A percentile compares a stretch with the other conserved stretches of the same genome.
Conservation (phyloP, 768 basidiomycete genomes). For the Phaffia australis region DNA sequence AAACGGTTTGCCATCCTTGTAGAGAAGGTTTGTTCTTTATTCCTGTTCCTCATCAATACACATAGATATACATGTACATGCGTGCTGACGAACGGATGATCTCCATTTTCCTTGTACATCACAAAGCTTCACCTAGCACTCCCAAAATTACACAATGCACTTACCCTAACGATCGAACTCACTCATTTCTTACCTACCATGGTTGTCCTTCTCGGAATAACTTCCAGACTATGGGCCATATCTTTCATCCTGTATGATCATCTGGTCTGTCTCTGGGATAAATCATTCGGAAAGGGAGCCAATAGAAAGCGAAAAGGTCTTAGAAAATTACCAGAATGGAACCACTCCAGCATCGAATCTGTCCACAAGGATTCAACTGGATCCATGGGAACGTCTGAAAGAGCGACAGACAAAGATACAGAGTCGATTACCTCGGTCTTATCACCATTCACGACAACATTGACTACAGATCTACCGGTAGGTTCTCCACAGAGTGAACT, state of each 20-base stretch:
- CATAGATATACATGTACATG: not conserved
- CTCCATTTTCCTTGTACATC: not conserved
- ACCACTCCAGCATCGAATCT: too few relatives aligned
- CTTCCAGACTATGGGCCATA: conserved; percentile 15
- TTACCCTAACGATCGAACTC: conserved; percentile 17
- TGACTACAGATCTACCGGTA: too few relatives aligned
- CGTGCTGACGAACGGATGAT: not conserved
- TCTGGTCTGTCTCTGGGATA: conserved; percentile 4
- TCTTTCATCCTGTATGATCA: conserved; percentile 13
- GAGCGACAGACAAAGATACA: too few relatives aligned
- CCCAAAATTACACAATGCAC: conserved; percentile 8
- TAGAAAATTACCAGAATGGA: too few relatives aligned
- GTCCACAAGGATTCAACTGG: too few relatives aligned
- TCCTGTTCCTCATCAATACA: not conserved
- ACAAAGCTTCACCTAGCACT: conserved; percentile 7
- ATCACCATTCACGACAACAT: too few relatives aligned
- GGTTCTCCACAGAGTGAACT: too few relatives aligned
- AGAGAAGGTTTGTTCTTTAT: conserved; percentile 4
- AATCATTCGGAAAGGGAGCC: not conserved
- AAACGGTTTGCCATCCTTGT: conserved; percentile 6
- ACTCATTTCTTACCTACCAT: conserved; percentile 24
- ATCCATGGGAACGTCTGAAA: too few relatives aligned
- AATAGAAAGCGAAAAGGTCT: too few relatives aligned
- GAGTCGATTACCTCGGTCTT: too few relatives aligned
- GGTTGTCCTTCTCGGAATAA: conserved; percentile 16